Base-by-base conservation (phyloP, 345 rosid species). In the Raphanus raphanistrum region DNA sequence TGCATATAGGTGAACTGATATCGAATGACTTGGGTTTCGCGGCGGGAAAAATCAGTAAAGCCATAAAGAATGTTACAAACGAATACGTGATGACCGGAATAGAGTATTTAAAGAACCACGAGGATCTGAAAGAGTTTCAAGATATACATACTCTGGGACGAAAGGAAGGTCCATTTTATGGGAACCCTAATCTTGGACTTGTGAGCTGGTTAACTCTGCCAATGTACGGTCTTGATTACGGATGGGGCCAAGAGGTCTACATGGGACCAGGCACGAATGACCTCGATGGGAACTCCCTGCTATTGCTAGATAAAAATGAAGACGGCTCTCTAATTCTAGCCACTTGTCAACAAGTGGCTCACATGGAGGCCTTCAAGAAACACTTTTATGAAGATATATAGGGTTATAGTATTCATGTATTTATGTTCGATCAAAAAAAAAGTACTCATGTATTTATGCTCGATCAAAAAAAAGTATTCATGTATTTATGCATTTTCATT, bases 121-220 rank as follows among this genome's bases (percentile, higher is more conserved):
- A 78, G 1, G 82, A 86, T 71, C 66, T 86, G 26, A 79, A 82
- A 0, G 79, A 60, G 58, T 86, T 87, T 66, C 90, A 89, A 70
- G 90, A 89, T n/a, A 8, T 87, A 6, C 84, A 83, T 77, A 84
- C 88, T 11, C 33, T 79, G 62, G 86, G 84, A 59, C 80, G 89
- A 38, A 73, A 45, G 21, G 83, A 81, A 55, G 90, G 85, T 6
- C 87, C 89, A 1, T 89, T 86, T 27, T 85, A 79, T 21, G 93
- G 93, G 33, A 89, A 84, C 76, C 93, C 93, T 52, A 89, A 89
- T 65, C 80, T 89, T 5, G 88, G 84, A 59, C 81, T 87, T 15
- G 88, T 85, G 25, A 89, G 93, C 57, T 89, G 91, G 93, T 50
- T 86, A 71, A 81, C 84, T 8, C 25, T 89, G n/a, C 90, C 93